A percentile compares a stretch with the other conserved stretches of the same genome.
Conservation (phyloP, 305 asterid genomes). For the Ruellia speciosa region DNA sequence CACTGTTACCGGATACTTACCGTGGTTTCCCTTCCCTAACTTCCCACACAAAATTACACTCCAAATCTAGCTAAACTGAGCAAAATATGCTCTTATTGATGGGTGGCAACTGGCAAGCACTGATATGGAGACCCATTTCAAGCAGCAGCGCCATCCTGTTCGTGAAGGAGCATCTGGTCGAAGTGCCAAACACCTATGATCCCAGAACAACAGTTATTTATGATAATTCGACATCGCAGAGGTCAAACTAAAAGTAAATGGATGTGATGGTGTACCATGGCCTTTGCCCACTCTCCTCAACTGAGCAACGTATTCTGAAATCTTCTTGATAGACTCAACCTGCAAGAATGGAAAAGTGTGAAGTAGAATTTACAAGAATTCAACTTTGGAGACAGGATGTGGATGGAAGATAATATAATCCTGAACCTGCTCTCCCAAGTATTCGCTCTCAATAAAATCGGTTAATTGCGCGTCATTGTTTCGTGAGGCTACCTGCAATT, state of each 20-base stretch:
- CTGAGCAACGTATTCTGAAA: slow-evolving; percentile 74
- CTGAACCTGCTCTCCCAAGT: slow-evolving; percentile 65
- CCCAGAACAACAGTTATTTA: neutral
- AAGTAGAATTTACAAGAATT: too few species aligned
- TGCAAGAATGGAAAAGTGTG: slow-evolving; percentile 11
- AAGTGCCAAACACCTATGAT: slow-evolving; percentile 69
- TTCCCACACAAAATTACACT: neutral
- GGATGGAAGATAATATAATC: slow-evolving; percentile 6
- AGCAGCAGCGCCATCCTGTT: slow-evolving; percentile 38
- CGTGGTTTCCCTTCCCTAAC: neutral
- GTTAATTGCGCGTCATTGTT: slow-evolving; percentile 60
- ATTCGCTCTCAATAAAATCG: slow-evolving; percentile 74
- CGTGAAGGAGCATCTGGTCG: slow-evolving; percentile 57
- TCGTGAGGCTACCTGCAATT: slow-evolving; percentile 50
- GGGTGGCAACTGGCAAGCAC: neutral
- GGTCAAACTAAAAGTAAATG: neutral
- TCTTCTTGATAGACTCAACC: slow-evolving; percentile 63
- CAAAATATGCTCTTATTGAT: neutral
- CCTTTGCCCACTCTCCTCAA: slow-evolving; percentile 87
- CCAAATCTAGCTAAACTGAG: neutral
- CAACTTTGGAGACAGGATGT: neutral
- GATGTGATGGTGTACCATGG: slow-evolving; percentile 38
- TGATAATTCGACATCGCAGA: neutral
- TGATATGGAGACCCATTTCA: slow-evolving; percentile 24
- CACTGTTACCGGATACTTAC: neutral